Evolutionary conservation across 2,329 filamentous ascomycete species (phyloP).

Genomic region (Penicillium corylophilum): DNA sequence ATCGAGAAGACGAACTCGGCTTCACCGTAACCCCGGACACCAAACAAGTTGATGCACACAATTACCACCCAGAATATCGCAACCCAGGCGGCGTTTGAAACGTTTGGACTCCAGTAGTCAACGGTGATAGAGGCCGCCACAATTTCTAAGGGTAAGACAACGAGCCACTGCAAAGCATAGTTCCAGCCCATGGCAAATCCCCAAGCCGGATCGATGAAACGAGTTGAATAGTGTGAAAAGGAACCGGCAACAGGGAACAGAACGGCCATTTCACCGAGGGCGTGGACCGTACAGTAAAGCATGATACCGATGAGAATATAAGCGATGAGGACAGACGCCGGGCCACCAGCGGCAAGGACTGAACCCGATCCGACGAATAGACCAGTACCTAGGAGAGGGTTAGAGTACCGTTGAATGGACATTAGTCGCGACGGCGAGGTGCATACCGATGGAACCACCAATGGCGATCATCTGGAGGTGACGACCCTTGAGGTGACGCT

Average conservation of each 20-base stretch:
- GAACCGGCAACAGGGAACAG: constrained; percentile 88
- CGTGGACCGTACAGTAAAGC: constrained; percentile 90
- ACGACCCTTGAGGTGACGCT: constrained; percentile 74
- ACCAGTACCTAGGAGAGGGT: constrained; percentile 62
- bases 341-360: constrained; percentile 70
- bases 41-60: constrained; percentile 79
- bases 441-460: constrained; percentile 77
- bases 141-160: constrained; percentile 79
- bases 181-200: constrained; percentile 97
- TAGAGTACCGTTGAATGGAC: not conserved
- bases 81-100: constrained; percentile 74
- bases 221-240: constrained; percentile 86
- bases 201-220: constrained; percentile 91
- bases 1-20: constrained; percentile 85
- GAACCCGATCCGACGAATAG: constrained; percentile 81
- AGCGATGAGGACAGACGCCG: constrained; percentile 74
- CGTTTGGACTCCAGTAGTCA: constrained; percentile 68
- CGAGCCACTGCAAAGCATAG: constrained; percentile 85
- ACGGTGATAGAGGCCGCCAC: constrained; percentile 84
- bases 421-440: not conserved
- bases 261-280: constrained; percentile 87
- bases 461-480: constrained; percentile 98
- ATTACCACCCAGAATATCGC: constrained; percentile 76
- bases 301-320: constrained; percentile 78
- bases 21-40: constrained; percentile 85